A percentile compares a stretch with the other conserved stretches of the same genome.
Evolutionary conservation across 768 basidiomycete species (phyloP).

Genomic region (Tubosaeta sp.): DNA sequence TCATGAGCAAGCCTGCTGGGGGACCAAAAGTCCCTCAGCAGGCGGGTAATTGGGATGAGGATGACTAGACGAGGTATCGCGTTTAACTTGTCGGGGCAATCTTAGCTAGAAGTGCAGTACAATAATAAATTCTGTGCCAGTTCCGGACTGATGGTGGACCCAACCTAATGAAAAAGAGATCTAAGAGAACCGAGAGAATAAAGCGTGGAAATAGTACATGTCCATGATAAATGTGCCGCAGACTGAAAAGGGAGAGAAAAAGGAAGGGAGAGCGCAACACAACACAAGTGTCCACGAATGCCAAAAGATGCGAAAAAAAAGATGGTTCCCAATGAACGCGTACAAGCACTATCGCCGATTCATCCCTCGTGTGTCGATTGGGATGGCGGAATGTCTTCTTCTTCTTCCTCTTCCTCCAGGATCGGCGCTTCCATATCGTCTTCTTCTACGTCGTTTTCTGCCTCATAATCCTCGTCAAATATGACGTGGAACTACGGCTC

Average conservation of each 20-base stretch:
- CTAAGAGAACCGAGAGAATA: slow-evolving; percentile 5
- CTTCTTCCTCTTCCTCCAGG: slow-evolving; percentile 61
- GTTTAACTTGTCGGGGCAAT: slow-evolving; percentile 6
- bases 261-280: slow-evolving; percentile 14
- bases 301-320: slow-evolving; percentile 7
- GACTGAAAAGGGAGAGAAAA: not conserved
- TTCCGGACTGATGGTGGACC: slow-evolving; percentile 17
- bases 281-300: slow-evolving; percentile 20
- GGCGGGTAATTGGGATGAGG: slow-evolving; percentile 83
- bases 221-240: slow-evolving; percentile 31
- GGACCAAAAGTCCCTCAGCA: slow-evolving; percentile 87
- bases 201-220: slow-evolving; percentile 25
- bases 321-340: slow-evolving; percentile 2
- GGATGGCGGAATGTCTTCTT: slow-evolving; percentile 33
- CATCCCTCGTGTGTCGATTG: slow-evolving; percentile 22
- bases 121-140: slow-evolving; percentile 24
- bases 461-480: slow-evolving; percentile 67
- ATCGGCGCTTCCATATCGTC: slow-evolving; percentile 66
- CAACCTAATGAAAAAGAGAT: slow-evolving; percentile 6
- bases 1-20: slow-evolving; percentile 92
- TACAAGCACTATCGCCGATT: slow-evolving; percentile 8
- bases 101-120: slow-evolving; percentile 23
- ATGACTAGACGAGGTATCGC: slow-evolving; percentile 34
- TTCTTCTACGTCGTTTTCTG: slow-evolving; percentile 52
- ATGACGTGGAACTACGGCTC: slow-evolving; percentile 54